Percentiles rank a stretch among this genome's conserved stretches.
phyloP scores from a whole-genome alignment of 1,139 yeast species.

The Suhomyces ambrosiae region DNA sequence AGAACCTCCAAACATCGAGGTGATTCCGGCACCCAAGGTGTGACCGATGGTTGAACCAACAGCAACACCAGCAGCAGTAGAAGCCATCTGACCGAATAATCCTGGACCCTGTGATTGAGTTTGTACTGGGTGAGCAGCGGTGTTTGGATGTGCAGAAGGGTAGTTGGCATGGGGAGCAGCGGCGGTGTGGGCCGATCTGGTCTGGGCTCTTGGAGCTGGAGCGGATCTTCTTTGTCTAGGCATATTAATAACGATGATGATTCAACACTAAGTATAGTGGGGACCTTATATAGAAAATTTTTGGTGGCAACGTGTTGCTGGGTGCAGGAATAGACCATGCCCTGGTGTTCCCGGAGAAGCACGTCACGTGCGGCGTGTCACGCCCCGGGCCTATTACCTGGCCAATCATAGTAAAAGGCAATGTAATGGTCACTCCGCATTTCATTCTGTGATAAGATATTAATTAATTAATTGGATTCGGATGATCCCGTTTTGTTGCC shows the following conservation, averaged over 20 bases:
- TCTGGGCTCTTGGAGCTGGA: conserved; percentile 63
- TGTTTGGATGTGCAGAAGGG: conserved; percentile 13
- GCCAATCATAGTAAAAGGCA: not conserved
- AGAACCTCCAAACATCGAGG: conserved; percentile 87
- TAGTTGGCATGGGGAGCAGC: conserved; percentile 54
- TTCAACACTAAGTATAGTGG: not conserved
- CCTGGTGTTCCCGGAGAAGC: no score
- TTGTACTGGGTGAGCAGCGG: conserved; percentile 42
- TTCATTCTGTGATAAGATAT: no score
- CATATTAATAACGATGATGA: conserved; percentile 37
- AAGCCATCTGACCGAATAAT: conserved; percentile 93
- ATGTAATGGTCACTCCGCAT: not conserved
- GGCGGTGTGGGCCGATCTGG: conserved; percentile 76
- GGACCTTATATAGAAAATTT: conserved; percentile 11
- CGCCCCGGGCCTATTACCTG: not conserved
- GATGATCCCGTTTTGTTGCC: no score
- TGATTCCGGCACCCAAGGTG: conserved; percentile 92
- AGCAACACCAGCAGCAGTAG: conserved; percentile 99
- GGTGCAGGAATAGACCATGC: no score
- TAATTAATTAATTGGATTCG: no score
- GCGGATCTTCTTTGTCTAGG: conserved; percentile 69
- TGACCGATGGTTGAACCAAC: conserved; percentile 98
- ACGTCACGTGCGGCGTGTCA: not conserved
- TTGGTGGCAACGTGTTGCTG: conserved; percentile 11
- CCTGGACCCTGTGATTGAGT: conserved; percentile 67